Base-by-base conservation (phyloP, 1,284 basidiomycete species). In the Cutaneotrichosporon cutaneum region DNA sequence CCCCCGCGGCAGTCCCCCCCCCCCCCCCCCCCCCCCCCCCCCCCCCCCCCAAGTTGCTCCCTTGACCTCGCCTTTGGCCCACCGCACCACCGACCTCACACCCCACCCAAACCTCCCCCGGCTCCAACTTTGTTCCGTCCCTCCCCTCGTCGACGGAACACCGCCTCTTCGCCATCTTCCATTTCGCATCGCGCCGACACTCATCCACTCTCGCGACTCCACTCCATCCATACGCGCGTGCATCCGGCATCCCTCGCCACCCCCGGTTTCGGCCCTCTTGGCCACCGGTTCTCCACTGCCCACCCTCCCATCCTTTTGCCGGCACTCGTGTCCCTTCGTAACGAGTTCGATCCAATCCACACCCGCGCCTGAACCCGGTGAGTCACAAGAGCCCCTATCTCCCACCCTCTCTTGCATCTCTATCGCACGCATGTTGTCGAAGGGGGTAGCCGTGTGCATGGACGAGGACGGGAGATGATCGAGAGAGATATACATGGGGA, bases 181-280 rank as follows among this genome's bases (percentile, higher is more conserved):
- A 42, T 42, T 42, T 42, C 39, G 39, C 39, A 42, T 42, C 39
- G 18, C 39, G 39, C 39, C 36, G 18, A n/a, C 16, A 42, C 5
- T 42, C 39, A 18, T 42, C 39, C 16, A 18, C 39, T n/a, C 7
- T n/a, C 39, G 18, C 16, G 11, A 36, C 11, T 13, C 36, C 14
- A 13, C 36, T 42, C 39, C 39, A 42, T n/a, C 18, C 39, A 42
- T 18, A 42, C 18, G 5, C 39, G 18, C 39, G 18, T 9, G 35
- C 35, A 36, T 36, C 35, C 10, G 35, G 16, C 1, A 36, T 36
- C 35, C 35, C 5, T 36, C 35, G 1, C 16, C 39, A 42, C 7
- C 39, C 14, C 39, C 39, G 39, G 39, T 42, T n/a, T 42, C 39
- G 39, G 39, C 39, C 39, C 39, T n/a, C 39, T 42, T 42, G 39